Percentiles rank a stretch among this genome's conserved stretches.
Conservation (phyloP, 257 asterid species). For the Solanum ossicruentum region DNA sequence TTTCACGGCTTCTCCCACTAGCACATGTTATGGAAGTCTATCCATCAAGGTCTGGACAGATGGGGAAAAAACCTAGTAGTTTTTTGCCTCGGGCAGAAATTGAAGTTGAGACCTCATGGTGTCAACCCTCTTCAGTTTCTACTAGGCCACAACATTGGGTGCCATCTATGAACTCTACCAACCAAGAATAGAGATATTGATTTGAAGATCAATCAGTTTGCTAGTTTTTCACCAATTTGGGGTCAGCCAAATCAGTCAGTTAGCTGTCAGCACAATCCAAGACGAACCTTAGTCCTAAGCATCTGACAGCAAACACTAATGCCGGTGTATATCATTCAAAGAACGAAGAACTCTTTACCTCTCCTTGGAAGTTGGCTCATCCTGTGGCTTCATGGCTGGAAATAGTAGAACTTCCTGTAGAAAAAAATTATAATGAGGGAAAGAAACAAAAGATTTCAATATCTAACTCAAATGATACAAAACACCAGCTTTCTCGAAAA, state of each 20-base stretch:
- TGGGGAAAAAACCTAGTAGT: background rate
- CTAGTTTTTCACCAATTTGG: background rate
- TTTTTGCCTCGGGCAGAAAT: background rate
- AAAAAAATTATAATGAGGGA: background rate
- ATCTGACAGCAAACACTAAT: background rate
- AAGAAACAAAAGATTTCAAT: background rate
- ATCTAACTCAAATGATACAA: background rate
- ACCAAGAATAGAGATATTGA: background rate
- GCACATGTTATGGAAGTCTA: background rate
- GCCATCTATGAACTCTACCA: background rate
- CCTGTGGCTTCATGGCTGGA: slow-evolving; percentile 93
- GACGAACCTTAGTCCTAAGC: background rate
- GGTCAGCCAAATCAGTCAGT: background rate
- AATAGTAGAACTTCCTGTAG: slow-evolving; percentile 77
- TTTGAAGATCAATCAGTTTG: background rate
- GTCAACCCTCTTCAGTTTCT: background rate
- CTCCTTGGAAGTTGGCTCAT: slow-evolving; percentile 48
- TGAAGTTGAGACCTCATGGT: background rate
- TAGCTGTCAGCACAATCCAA: background rate
- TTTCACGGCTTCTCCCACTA: background rate
- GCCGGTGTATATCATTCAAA: background rate
- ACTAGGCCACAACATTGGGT: background rate
- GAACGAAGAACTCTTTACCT: slow-evolving; percentile 15
- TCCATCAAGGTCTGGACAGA: background rate
- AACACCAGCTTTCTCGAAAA: background rate